phyloP scores from a whole-genome alignment of 106 monocot species.

The Apostasia shenzhenica region DNA sequence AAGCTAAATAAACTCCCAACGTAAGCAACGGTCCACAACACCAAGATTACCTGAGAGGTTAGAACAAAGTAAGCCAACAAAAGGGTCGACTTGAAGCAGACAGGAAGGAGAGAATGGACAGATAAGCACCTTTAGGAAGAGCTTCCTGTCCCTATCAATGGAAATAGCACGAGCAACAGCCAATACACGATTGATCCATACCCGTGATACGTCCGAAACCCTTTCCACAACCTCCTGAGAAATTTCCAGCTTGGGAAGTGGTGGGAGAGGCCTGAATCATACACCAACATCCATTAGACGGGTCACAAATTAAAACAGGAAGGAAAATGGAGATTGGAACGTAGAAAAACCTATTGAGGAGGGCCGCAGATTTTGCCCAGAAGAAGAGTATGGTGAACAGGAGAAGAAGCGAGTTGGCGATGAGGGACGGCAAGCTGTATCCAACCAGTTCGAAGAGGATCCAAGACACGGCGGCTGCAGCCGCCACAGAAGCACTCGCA shows the following conservation, averaged over 20 bases:
- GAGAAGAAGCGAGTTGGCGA: constrained; percentile 72
- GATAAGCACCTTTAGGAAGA: constrained; percentile 51
- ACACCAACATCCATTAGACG: background rate
- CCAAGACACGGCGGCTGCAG: constrained; percentile 17
- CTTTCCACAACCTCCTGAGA: constrained; percentile 42
- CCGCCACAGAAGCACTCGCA: constrained; percentile 7
- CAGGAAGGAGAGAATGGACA: background rate
- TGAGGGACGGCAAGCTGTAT: constrained; percentile 54
- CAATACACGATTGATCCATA: constrained; percentile 47
- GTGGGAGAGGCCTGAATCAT: constrained; percentile 47
- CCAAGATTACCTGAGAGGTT: constrained; percentile 59
- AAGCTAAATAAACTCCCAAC: constrained; percentile 79
- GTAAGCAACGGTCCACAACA: constrained; percentile 60
- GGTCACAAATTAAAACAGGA: background rate
- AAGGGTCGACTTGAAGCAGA: too few relatives aligned
- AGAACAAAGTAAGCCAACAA: too few relatives aligned
- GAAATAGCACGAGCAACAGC: constrained; percentile 48
- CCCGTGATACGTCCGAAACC: constrained; percentile 15
- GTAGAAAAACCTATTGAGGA: constrained; percentile 73
- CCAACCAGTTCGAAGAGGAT: constrained; percentile 65
- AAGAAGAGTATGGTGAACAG: constrained; percentile 82
- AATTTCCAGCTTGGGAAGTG: constrained; percentile 60
- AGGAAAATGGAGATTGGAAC: background rate
- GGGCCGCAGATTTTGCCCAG: constrained; percentile 85
- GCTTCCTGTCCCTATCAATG: constrained; percentile 47